Percentiles rank a stretch among this genome's conserved stretches.
These are phyloP conservation scores for Carpinus fangiana DNA, from an alignment of 306 rosid species.

Conservation along the genomic window DNA sequence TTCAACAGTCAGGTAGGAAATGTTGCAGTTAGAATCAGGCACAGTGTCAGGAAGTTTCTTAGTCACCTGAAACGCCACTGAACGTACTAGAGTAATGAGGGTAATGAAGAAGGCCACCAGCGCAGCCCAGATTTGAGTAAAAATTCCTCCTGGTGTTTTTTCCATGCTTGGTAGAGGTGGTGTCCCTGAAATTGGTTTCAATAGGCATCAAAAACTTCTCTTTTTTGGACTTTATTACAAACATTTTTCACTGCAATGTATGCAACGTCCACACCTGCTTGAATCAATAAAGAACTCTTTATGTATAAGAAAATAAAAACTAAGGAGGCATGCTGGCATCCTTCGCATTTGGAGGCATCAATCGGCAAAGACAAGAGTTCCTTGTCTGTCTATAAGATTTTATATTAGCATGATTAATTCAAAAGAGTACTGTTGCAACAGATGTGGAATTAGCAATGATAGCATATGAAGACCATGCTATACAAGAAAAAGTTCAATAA, in stretches of 20 bases:
- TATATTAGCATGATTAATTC: not conserved
- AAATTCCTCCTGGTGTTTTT: slow-evolving; percentile 32
- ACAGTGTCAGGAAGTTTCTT: slow-evolving; percentile 30
- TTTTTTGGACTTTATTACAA: not conserved
- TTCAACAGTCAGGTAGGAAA: slow-evolving; percentile 29
- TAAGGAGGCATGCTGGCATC: not conserved
- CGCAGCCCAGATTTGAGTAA: slow-evolving; percentile 43
- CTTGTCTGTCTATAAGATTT: not conserved
- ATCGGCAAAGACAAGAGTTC: slow-evolving; percentile 3
- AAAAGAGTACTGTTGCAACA: not conserved
- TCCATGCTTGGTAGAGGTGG: slow-evolving; percentile 27
- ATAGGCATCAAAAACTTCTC: slow-evolving; percentile 4
- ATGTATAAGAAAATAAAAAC: no score
- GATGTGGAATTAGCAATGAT: slow-evolving; percentile 7
- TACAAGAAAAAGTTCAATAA: slow-evolving; percentile 8
- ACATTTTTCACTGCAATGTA: not conserved
- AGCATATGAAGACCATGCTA: slow-evolving; percentile 19
- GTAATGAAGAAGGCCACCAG: slow-evolving; percentile 58
- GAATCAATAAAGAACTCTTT: not conserved
- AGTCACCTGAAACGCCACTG: slow-evolving; percentile 35
- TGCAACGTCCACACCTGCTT: not conserved
- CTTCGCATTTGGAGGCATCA: not conserved
- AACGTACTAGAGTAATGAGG: slow-evolving; percentile 41
- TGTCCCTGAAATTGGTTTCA: slow-evolving; percentile 49
- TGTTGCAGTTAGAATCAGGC: slow-evolving; percentile 31